Conservation (phyloP, 106 monocot species). For the Gastrodia elata region DNA sequence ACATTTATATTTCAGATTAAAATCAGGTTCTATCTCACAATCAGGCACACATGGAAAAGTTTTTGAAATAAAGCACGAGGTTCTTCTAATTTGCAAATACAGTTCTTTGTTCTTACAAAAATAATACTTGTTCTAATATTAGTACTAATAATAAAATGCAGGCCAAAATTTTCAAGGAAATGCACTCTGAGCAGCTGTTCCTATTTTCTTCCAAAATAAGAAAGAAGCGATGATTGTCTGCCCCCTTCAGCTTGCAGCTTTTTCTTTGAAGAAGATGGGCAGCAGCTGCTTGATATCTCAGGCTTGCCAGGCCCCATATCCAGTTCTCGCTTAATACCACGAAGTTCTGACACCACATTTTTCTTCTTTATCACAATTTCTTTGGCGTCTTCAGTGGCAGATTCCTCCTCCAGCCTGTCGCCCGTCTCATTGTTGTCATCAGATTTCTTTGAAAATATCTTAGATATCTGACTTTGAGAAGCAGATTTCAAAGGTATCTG, state of each 20-base stretch:
- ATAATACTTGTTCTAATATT: too few relatives aligned
- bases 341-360: neutral
- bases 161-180: neutral
- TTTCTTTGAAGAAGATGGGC: neutral
- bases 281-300: neutral
- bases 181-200: neutral
- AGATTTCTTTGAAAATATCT: neutral
- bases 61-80: neutral
- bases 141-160: too few relatives aligned
- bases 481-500: neutral
- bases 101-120: slow-evolving; percentile 1
- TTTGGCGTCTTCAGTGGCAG: neutral
- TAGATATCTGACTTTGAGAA: slow-evolving; percentile 1
- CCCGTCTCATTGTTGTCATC: neutral
- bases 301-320: neutral
- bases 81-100: neutral
- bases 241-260: neutral
- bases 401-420: neutral
- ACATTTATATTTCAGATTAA: too few relatives aligned
- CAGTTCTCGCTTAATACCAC: neutral
- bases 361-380: neutral
- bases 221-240: neutral
- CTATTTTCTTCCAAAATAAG: slow-evolving; percentile 5
- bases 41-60: neutral
- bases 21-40: too few relatives aligned